These are phyloP conservation scores for Rosellinia necatrix DNA, from an alignment of 2,329 filamentous ascomycete species.

Conservation along the genomic window DNA sequence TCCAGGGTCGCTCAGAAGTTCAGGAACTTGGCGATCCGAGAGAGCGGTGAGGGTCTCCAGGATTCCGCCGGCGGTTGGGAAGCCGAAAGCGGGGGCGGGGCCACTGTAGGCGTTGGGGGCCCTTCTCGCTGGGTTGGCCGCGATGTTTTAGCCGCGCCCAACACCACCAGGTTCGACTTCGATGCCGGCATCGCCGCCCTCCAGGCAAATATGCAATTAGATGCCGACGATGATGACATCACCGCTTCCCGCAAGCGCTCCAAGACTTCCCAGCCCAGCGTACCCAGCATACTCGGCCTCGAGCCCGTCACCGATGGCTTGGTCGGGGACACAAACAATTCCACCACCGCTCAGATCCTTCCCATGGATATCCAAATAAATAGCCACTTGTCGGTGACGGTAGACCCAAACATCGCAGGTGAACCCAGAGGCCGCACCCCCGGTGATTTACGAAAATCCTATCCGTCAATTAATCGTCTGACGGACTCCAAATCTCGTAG, in stretches of 20 bases:
- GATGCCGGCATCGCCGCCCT: slow-evolving; percentile 30
- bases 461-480: slow-evolving; percentile 46
- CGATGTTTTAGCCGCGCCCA: slow-evolving; percentile 20
- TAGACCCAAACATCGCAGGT: slow-evolving; percentile 32
- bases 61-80: slow-evolving; percentile 16
- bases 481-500: slow-evolving; percentile 46
- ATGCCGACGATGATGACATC: slow-evolving; percentile 38
- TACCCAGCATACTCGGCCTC: slow-evolving; percentile 21
- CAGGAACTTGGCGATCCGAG: slow-evolving; percentile 52
- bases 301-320: neutral
- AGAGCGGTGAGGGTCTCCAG: slow-evolving; percentile 14
- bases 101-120: slow-evolving; percentile 30
- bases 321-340: slow-evolving; percentile 22
- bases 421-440: slow-evolving; percentile 21
- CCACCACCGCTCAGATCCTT: slow-evolving; percentile 12
- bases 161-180: slow-evolving; percentile 37
- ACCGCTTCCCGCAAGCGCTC: slow-evolving; percentile 45
- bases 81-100: slow-evolving; percentile 52
- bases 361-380: slow-evolving; percentile 26
- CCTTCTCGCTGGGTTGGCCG: slow-evolving; percentile 12
- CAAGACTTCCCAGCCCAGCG: slow-evolving; percentile 39
- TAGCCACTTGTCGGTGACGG: slow-evolving; percentile 28
- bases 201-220: slow-evolving; percentile 35
- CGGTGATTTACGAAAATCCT: slow-evolving; percentile 41
- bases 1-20: slow-evolving; percentile 58